These are phyloP conservation scores for Pythium coloratum DNA, from an alignment of 352 stramenopile species.

Conservation along the genomic window DNA sequence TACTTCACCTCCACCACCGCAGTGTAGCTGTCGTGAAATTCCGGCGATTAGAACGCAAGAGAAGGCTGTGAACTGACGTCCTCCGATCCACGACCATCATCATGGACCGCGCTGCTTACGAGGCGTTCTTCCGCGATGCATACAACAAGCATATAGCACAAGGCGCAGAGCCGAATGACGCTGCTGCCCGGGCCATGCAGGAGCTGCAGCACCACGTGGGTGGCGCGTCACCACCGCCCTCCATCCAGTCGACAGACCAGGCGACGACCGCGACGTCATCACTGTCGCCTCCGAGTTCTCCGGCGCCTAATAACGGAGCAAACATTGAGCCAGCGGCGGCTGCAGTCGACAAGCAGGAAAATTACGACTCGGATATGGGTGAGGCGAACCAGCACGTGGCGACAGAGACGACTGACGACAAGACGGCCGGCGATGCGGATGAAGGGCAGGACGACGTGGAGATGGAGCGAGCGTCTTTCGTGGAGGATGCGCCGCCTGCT, in stretches of 20 bases:
- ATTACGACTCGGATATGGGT: conserved; percentile 16
- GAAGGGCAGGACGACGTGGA: conserved; percentile 37
- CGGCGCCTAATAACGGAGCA: background rate
- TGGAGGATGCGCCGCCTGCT: conserved; percentile 17
- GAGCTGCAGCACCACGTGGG: conserved; percentile 43
- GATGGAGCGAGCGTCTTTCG: conserved; percentile 39
- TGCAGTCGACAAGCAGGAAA: background rate
- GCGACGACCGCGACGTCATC: background rate
- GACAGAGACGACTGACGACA: conserved; percentile 9
- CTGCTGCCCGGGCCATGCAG: conserved; percentile 51
- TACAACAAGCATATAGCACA: conserved; percentile 53
- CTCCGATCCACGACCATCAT: background rate
- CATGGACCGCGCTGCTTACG: conserved; percentile 26
- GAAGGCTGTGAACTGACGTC: background rate
- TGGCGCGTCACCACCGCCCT: background rate
- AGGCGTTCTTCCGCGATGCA: conserved; percentile 46
- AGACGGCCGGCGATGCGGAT: conserved; percentile 8
- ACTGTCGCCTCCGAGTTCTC: background rate
- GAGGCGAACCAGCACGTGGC: background rate
- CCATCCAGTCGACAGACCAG: background rate
- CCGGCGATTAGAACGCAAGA: background rate
- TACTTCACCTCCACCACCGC: background rate
- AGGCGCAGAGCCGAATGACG: conserved; percentile 60
- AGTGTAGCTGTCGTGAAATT: background rate
- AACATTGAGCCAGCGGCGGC: background rate